These are phyloP conservation scores for Albugo candida DNA, from an alignment of 352 stramenopile species.

Conservation along the genomic window DNA sequence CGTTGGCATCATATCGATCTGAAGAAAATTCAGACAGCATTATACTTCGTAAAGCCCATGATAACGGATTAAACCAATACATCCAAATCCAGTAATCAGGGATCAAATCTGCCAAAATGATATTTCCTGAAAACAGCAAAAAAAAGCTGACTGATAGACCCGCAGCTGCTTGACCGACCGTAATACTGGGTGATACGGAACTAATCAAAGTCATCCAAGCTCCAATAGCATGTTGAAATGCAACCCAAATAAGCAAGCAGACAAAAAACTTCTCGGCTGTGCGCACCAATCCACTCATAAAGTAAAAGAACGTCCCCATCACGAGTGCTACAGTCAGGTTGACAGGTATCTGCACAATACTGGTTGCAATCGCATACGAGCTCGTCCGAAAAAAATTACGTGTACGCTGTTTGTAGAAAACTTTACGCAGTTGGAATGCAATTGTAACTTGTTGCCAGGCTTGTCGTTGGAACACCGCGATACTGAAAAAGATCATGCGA, in stretches of 20 bases:
- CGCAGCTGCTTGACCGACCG: slow-evolving; percentile 21
- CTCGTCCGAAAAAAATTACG: slow-evolving; percentile 79
- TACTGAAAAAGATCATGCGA: slow-evolving; percentile 53
- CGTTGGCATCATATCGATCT: slow-evolving; percentile 14
- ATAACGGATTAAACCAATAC: slow-evolving; percentile 50
- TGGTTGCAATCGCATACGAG: slow-evolving; percentile 56
- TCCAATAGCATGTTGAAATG: slow-evolving; percentile 51
- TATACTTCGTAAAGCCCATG: slow-evolving; percentile 28
- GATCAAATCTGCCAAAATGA: slow-evolving; percentile 41
- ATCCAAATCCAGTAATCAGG: slow-evolving; percentile 60
- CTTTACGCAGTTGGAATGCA: slow-evolving; percentile 43
- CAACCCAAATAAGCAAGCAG: slow-evolving; percentile 51
- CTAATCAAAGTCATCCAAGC: slow-evolving; percentile 45
- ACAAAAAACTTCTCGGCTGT: slow-evolving; percentile 52
- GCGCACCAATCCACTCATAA: slow-evolving; percentile 61
- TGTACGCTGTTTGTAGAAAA: slow-evolving; percentile 81
- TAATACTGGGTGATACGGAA: slow-evolving; percentile 30
- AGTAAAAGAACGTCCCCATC: slow-evolving; percentile 72
- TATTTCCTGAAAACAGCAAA: slow-evolving; percentile 51
- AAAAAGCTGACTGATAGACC: slow-evolving; percentile 37
- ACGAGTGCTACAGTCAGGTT: slow-evolving; percentile 40
- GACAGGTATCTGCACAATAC: slow-evolving; percentile 31
- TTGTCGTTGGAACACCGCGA: slow-evolving; percentile 45
- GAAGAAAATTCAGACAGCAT: slow-evolving; percentile 45
- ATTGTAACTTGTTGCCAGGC: slow-evolving; percentile 46